Conservation (phyloP, 2,329 filamentous ascomycete genomes). For the Magnaporthiopsis rhizophila region DNA sequence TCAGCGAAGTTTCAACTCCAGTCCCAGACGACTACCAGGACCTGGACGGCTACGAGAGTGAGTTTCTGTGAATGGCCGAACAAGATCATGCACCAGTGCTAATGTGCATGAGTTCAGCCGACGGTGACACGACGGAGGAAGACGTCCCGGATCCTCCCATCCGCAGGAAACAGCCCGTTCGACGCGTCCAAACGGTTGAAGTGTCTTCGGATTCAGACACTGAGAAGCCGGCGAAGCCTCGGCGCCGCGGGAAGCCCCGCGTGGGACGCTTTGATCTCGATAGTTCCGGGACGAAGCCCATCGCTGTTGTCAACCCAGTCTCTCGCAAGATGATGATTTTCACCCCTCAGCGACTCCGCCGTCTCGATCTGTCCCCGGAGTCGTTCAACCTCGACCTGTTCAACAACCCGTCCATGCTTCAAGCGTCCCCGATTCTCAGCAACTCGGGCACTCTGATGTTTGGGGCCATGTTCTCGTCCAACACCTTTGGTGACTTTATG, state of each 20-base stretch:
- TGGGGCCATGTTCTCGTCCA: constrained; percentile 57
- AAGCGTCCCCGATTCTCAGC: constrained; percentile 50
- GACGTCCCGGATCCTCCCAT: constrained; percentile 43
- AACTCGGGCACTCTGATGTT: constrained; percentile 72
- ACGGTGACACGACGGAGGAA: constrained; percentile 56
- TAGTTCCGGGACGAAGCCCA: constrained; percentile 46
- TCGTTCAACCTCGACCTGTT: constrained; percentile 43
- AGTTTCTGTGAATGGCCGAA: constrained; percentile 27
- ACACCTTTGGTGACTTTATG: constrained; percentile 48
- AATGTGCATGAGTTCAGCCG: constrained; percentile 35
- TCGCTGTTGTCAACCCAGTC: constrained; percentile 48
- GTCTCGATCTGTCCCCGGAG: constrained; percentile 46
- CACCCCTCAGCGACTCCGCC: constrained; percentile 35
- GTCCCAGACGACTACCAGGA: constrained; percentile 25
- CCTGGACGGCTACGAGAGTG: constrained; percentile 52
- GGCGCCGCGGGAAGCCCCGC: constrained; percentile 39
- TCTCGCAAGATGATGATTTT: constrained; percentile 58
- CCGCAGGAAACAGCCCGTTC: constrained; percentile 37
- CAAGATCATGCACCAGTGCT: constrained; percentile 22
- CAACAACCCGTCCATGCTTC: constrained; percentile 23
- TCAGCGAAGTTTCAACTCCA: constrained; percentile 25
- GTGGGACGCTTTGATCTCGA: constrained; percentile 47
- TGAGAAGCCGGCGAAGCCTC: constrained; percentile 33
- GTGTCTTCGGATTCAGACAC: constrained; percentile 41
- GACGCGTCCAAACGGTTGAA: constrained; percentile 25